Base-by-base conservation (phyloP, 495 filamentous ascomycete species). In the Penicillium coprophilum region DNA sequence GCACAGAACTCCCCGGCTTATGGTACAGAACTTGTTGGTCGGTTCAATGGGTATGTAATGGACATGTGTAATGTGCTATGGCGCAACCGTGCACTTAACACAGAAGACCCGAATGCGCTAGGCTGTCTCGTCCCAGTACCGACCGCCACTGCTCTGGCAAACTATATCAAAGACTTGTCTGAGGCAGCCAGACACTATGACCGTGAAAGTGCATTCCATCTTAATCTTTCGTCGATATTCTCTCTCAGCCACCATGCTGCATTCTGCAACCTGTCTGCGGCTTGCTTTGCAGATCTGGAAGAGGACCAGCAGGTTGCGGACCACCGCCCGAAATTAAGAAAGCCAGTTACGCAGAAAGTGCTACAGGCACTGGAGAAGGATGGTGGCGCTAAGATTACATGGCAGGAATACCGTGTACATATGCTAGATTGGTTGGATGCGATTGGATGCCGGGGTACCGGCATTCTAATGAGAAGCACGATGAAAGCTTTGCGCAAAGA, bases 21-120 rank as follows among this genome's bases (percentile, higher is more conserved):
- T 70, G 46, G 72, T 71, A 59, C 83, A 80, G 61, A 82, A 3
- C 46, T 76, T 4, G 75, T 91, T 50, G 79, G 83, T 40, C 76
- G 81, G 20, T 93, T 94, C 74, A 96, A 96, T 68, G 87, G 87
- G 9, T 91, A 87, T 63, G 79, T 96, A 30, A 94, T 94, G 87
- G 92, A 96, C 63, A 80, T 91, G 39, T 94, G 89, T 75, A 95
- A 96, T 63, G 82, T 89, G 44, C 61, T 96, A 13, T 95, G 92
- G 90, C 82, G 89, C 19, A 85, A 84, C 20, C 86, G 87, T 13
- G 91, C 87, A 0, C 85, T 96, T 31, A 84, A 85, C 40, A 72
- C 70, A 2, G 75, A 81, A 10, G 89, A 94, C 57, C 67, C 77
- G 12, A 90, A 91, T 67, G 83, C 91, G 4, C 73, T 85, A 27